Evolutionary conservation across 257 asterid genomes (phyloP).

Genomic region (Coffea eugenioides): DNA sequence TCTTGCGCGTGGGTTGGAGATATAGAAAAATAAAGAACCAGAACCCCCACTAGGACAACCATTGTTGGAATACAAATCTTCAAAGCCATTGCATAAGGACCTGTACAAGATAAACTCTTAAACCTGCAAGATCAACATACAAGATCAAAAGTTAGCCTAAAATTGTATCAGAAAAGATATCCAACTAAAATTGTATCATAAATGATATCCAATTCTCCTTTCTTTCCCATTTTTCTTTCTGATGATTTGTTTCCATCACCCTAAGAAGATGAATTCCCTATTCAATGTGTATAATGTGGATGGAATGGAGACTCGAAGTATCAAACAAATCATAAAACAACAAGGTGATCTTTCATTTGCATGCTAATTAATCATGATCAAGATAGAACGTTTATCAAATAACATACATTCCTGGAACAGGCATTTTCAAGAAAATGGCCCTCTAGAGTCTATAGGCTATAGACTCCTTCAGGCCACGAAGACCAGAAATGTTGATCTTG

Average conservation of each 20-base stretch:
- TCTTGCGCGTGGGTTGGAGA: slow-evolving; percentile 6
- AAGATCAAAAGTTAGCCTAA: not conserved
- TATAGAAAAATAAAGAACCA: slow-evolving; percentile 16
- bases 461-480: not conserved
- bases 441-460: not conserved
- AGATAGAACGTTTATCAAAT: too few species aligned
- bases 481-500: not conserved
- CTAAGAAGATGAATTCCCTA: too few species aligned
- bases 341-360: too few species aligned
- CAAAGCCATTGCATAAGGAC: not conserved
- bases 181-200: too few species aligned
- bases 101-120: not conserved
- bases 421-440: not conserved
- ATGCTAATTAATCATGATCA: too few species aligned
- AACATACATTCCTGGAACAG: not conserved
- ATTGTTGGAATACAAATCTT: not conserved
- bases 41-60: slow-evolving; percentile 1
- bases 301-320: too few species aligned
- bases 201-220: too few species aligned
- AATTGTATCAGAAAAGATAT: too few species aligned
- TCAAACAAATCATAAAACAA: too few species aligned
- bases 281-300: too few species aligned
- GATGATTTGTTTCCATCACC: too few species aligned
- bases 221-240: too few species aligned
- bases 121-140: not conserved